phyloP scores from a whole-genome alignment of 2,329 filamentous ascomycete species.

The Cytospora paraplurivora region DNA sequence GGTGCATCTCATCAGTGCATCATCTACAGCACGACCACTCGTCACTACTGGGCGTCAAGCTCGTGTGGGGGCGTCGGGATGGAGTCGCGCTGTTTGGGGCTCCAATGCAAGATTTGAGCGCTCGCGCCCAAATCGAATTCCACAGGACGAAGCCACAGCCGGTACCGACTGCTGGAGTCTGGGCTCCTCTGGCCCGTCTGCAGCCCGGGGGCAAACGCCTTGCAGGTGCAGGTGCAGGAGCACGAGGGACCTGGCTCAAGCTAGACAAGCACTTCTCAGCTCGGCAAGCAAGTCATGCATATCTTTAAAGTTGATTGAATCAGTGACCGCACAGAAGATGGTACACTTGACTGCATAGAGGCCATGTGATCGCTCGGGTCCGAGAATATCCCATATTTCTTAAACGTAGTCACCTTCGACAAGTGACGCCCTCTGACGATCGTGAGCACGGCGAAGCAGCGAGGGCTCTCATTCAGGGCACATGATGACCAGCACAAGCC shows the following conservation, averaged over 20 bases:
- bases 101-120: constrained; percentile 26
- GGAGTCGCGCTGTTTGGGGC: constrained; percentile 2
- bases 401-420: neutral
- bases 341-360: neutral
- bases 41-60: neutral
- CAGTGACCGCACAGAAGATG: constrained; percentile 6
- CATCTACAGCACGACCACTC: neutral
- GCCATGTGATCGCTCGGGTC: neutral
- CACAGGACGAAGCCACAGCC: constrained; percentile 7
- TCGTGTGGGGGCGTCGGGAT: constrained; percentile 13
- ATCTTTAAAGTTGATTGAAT: constrained; percentile 5
- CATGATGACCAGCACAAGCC: neutral
- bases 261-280: constrained; percentile 22
- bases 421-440: neutral
- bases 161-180: constrained; percentile 5
- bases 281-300: constrained; percentile 24
- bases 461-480: neutral
- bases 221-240: constrained; percentile 26
- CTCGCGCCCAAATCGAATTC: constrained; percentile 14
- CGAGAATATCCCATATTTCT: neutral
- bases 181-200: constrained; percentile 20
- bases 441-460: neutral
- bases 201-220: constrained; percentile 25
- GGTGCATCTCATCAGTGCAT: neutral
- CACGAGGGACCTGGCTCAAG: constrained; percentile 22